A percentile compares a stretch with the other conserved stretches of the same genome.
These are phyloP conservation scores for Haematococcus sp. DNA, from an alignment of 139 green algal genomes.

Conservation along the genomic window DNA sequence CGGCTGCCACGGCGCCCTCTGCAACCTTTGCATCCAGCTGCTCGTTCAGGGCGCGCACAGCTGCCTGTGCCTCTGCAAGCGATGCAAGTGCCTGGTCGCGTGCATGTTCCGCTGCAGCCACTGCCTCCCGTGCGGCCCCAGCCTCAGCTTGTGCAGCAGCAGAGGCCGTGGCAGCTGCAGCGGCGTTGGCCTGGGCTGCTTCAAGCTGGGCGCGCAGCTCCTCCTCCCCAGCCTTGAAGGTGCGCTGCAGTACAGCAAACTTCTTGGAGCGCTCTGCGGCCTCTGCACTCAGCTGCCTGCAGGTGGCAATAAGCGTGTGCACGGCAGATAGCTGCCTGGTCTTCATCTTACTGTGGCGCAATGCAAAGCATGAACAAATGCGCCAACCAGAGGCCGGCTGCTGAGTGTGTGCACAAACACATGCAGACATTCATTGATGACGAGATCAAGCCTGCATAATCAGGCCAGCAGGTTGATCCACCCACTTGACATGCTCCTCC, in stretches of 20 bases:
- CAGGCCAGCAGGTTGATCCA: neutral
- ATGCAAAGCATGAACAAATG: neutral
- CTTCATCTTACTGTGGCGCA: slow-evolving; percentile 11
- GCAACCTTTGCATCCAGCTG: slow-evolving; percentile 14
- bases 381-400: no score
- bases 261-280: slow-evolving; percentile 16
- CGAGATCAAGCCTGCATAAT: no score
- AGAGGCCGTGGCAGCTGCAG: slow-evolving; percentile 13
- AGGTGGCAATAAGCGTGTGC: no score
- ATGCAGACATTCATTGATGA: no score
- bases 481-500: slow-evolving; percentile 20
- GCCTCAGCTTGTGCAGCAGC: neutral
- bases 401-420: no score
- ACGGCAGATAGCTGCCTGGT: no score
- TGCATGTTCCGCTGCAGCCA: neutral
- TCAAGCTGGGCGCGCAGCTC: slow-evolving; percentile 9
- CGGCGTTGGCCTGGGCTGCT: slow-evolving; percentile 9
- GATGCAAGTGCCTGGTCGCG: neutral
- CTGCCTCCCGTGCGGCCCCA: neutral
- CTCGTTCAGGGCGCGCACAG: neutral
- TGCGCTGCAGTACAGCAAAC: slow-evolving; percentile 26
- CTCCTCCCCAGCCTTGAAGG: slow-evolving; percentile 16
- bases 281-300: slow-evolving; percentile 5
- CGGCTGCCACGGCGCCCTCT: slow-evolving; percentile 23
- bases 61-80: neutral